Percentiles rank a stretch among this genome's conserved stretches.
phyloP scores from a whole-genome alignment of 257 asterid species.

The Gentiana straminea region DNA sequence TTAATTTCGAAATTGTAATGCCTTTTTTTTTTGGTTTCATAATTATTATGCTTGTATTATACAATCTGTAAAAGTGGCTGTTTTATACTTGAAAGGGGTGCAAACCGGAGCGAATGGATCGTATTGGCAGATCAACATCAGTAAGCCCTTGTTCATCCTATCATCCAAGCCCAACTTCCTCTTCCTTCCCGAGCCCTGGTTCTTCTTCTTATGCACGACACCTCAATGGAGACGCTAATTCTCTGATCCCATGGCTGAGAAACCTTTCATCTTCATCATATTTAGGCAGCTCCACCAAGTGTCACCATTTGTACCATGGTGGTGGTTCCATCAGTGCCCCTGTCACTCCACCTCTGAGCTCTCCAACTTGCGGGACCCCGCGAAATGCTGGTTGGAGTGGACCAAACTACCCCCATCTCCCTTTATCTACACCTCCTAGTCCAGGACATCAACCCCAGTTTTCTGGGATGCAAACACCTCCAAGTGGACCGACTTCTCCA shows the following conservation, averaged over 20 bases:
- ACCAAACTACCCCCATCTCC: constrained; percentile 37
- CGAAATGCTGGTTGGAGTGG: constrained; percentile 31
- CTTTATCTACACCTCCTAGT: constrained; percentile 42
- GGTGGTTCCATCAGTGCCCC: constrained; percentile 79
- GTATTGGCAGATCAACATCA: constrained; percentile 42
- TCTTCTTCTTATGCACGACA: constrained; percentile 32
- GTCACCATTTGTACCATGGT: constrained; percentile 31
- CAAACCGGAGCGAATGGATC: constrained; percentile 53
- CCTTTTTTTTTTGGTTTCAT: too few relatives aligned
- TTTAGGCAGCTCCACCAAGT: constrained; percentile 33
- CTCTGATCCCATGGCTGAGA: constrained; percentile 71
- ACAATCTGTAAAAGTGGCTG: background rate
- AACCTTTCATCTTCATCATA: constrained; percentile 43
- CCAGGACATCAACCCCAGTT: constrained; percentile 28
- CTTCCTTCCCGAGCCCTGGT: constrained; percentile 48
- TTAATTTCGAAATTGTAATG: too few relatives aligned
- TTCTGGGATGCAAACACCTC: constrained; percentile 18
- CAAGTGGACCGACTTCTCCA: constrained; percentile 50
- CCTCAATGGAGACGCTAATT: constrained; percentile 34
- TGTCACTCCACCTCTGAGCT: constrained; percentile 65
- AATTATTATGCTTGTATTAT: too few relatives aligned
- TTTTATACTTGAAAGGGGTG: constrained; percentile 29
- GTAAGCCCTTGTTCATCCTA: constrained; percentile 47
- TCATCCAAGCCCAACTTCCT: constrained; percentile 49
- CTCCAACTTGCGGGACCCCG: constrained; percentile 51